Base-by-base conservation (phyloP, 495 filamentous ascomycete species). In the Aspergillus funiculosus region DNA sequence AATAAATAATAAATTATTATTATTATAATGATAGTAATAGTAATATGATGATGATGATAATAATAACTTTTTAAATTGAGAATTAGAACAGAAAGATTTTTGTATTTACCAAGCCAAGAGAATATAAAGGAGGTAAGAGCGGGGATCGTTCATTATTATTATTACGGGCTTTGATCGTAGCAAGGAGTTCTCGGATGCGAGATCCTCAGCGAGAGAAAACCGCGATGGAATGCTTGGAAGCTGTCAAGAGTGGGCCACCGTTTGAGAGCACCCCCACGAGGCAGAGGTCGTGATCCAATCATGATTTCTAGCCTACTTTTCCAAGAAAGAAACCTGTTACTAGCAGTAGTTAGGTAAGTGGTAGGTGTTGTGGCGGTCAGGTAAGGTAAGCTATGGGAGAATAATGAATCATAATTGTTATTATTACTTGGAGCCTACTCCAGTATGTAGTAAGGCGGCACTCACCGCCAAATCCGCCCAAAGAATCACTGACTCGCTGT, bases 201-300 rank as follows among this genome's bases (percentile, higher is more conserved):
- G 56, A 59, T 59, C 52, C 43, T 50, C 32, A 45, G 24, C 39
- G 38, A 39, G 43, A 36, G 47, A 43, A 53, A 48, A 37, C 45
- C 22, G 39, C 38, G 29, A 51, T 48, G 35, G 46, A 51, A 52
- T 50, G 43, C 46, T 53, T 57, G 54, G 54, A 51, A 50, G 51
- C 55, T 58, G 51, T 58, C 55, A 58, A 54, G 44, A 50, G 51
- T 52, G 55, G 55, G 51, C 31, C 55, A 48, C 45, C 51, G 55
- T 54, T 58, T 54, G 39, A 47, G 34, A 18, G 13, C 21, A 39
- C 17, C 44, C 45, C 55, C 51, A 54, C 41, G 48, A 52, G 43
- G 49, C 29, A 35, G 30, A 39, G 24, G 15, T 14, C 1, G 5
- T 14, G 15, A 30, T 9, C 55, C 55, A 58, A 52, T 52, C 21